Base-by-base conservation (phyloP, 2,329 filamentous ascomycete genomes). In the Fusarium mangiferae region DNA sequence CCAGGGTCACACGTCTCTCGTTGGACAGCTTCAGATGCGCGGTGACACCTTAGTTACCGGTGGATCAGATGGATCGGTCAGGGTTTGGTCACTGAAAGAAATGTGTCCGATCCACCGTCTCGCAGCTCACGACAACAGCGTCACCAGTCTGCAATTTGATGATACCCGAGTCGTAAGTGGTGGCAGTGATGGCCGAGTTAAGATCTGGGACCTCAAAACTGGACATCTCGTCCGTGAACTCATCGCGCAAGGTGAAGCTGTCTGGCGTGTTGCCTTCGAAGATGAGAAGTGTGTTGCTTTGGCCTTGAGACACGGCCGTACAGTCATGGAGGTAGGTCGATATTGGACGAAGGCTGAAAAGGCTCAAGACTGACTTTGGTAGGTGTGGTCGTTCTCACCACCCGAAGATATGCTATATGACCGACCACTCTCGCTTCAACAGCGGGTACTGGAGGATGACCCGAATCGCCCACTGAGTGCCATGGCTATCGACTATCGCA, bases 271-370 rank as follows among this genome's bases (percentile, higher is more conserved):
- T 39, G 96, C 97, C 0, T 99, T 99, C 81, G 96, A 99, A 80
- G 96, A 98, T 75, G 96, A 99, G 83, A 98, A 98, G 83, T 97
- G 96, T 66, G 96, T 99, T 36, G 96, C 98, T 38, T 93, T 99
- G 87, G 96, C 96, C 14, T 92, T 94, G 77, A 90, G 96, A 68
- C 90, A 90, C 59, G 92, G 91, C 63, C 91, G 95, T 72, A 98
- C 97, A 1, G 93, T 98, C 72, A 99, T 99, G 96, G 96, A 99
- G 91, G 96, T 97, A 85, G 85, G 91, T 54, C n/a, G 56, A 26
- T 26, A 17, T 22, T 52, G n/a, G 58, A 28, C 15, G 45, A 24
- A 26, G 35, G 20, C 13, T 18, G 22, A 54, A 13, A 22, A 35
- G 17, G 28, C 18, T n/a, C 35, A 44, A 57, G 45, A 70, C 82